Base-by-base conservation (phyloP, 2,329 filamentous ascomycete genomes). In the Aspergillus proliferans region DNA sequence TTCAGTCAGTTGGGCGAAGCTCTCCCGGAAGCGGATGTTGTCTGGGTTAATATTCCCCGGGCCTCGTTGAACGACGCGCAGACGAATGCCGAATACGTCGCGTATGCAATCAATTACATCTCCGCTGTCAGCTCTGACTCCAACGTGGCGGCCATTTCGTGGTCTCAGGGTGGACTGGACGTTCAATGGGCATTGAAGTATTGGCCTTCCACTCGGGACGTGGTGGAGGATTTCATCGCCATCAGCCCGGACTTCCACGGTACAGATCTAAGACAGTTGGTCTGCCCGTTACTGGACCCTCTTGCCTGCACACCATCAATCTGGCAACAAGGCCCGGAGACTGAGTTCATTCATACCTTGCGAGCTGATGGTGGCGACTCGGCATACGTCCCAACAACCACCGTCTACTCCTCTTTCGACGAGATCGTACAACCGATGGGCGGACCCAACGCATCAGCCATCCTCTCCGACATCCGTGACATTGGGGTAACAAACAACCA, bases 31-130 rank as follows among this genome's bases (percentile, higher is more conserved):
- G 75, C 68, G 14, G 76, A 81, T 53, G 71, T 76, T 0, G 72
- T 81, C 15, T 82, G 77, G 74, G 64, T 83, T 18, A 82, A 82
- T 55, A 69, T 82, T 12, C 78, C 79, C 0, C 63, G 64, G 1
- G 66, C 68, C 36, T 67, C 76, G 34, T 65, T 79, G 8, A 63
- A 54, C 19, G 77, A 83, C 49, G 71, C 69, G 0, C 79, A 81
- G 54, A 52, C 65, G 24, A 81, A 77, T 54, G 64, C 76, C 4
- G 79, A 82, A 59, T 81, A 77, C 54, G 72, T 79, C 36, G 76
- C 77, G 3, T 81, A 83, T 59, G 77, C 79, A 4, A 76, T 82
- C 51, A 78, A 82, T 64, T 82, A 82, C 63, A 70, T 81, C 49
- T 62, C 67, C 24, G 66, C 61, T 30, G 62, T 77, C 52, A 19